Evolutionary conservation across 805 yeast genomes (phyloP).

Genomic region (Metschnikowia orientalis): DNA sequence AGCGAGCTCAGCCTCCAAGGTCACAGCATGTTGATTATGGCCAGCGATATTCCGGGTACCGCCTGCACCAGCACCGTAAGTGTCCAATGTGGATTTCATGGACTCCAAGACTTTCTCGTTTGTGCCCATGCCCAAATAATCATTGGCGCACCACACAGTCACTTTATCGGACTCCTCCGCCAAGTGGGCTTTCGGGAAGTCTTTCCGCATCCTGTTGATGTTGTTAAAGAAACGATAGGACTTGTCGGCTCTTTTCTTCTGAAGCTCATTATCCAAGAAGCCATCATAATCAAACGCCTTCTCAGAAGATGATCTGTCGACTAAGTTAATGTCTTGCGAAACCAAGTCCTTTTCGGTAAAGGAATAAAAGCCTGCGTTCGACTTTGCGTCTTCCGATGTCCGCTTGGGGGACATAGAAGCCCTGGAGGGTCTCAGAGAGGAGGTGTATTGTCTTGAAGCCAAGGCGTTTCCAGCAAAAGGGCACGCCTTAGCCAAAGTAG

Average conservation of each 20-base stretch:
- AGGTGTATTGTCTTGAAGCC: slow-evolving; percentile 42
- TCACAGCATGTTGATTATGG: slow-evolving; percentile 86
- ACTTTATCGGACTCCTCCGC: slow-evolving; percentile 72
- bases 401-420: slow-evolving; percentile 41
- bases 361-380: slow-evolving; percentile 31
- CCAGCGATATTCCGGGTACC: slow-evolving; percentile 99
- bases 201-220: slow-evolving; percentile 90
- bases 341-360: slow-evolving; percentile 27
- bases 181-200: slow-evolving; percentile 91
- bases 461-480: slow-evolving; percentile 91
- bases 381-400: slow-evolving; percentile 28
- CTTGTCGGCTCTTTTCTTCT: slow-evolving; percentile 76
- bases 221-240: slow-evolving; percentile 96
- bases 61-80: slow-evolving; percentile 98
- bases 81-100: slow-evolving; percentile 76
- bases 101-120: slow-evolving; percentile 66
- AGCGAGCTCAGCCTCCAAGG: slow-evolving; percentile 81
- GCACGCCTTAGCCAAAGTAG: slow-evolving; percentile 54
- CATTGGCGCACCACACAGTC: slow-evolving; percentile 99
- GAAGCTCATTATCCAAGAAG: slow-evolving; percentile 60
- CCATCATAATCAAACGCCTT: slow-evolving; percentile 66
- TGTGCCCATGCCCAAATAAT: slow-evolving; percentile 91
- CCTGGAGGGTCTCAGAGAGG: slow-evolving; percentile 41
- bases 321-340: slow-evolving; percentile 22
- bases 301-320: slow-evolving; percentile 40